Evolutionary conservation across 345 rosid species (phyloP).

Genomic region (Microthlaspi erraticum): DNA sequence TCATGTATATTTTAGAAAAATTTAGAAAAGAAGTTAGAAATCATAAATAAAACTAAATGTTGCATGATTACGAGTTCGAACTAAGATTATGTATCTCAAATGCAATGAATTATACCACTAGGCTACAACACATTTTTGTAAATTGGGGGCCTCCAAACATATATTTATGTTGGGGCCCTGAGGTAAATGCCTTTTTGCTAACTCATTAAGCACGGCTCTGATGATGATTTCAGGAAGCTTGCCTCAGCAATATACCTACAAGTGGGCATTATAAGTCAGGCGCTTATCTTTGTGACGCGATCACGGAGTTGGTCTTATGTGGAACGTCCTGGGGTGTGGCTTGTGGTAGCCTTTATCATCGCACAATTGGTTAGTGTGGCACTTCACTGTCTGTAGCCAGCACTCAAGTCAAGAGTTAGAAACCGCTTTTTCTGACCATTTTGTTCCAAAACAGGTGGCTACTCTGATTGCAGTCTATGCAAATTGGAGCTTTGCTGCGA

Average conservation of each 20-base stretch:
- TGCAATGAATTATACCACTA: too few species aligned
- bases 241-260: slow-evolving; percentile 96
- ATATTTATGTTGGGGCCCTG: too few species aligned
- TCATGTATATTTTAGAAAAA: too few species aligned
- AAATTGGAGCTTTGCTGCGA: slow-evolving; percentile 91
- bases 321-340: slow-evolving; percentile 91
- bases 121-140: too few species aligned
- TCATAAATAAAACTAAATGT: too few species aligned
- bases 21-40: too few species aligned
- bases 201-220: too few species aligned
- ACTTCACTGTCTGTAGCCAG: not conserved
- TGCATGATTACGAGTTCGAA: too few species aligned
- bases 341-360: slow-evolving; percentile 71
- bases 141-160: too few species aligned
- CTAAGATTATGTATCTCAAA: too few species aligned
- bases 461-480: slow-evolving; percentile 97
- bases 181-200: too few species aligned
- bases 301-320: slow-evolving; percentile 95
- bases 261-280: slow-evolving; percentile 97
- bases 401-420: slow-evolving; percentile 14
- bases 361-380: slow-evolving; percentile 86
- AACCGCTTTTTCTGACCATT: slow-evolving; percentile 4
- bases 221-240: slow-evolving; percentile 87
- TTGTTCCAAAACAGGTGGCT: slow-evolving; percentile 66
- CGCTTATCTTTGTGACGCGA: slow-evolving; percentile 93